phyloP scores from a whole-genome alignment of 371 early-diverging fungal genomes.

The Batrachochytrium dendrobatidis region DNA sequence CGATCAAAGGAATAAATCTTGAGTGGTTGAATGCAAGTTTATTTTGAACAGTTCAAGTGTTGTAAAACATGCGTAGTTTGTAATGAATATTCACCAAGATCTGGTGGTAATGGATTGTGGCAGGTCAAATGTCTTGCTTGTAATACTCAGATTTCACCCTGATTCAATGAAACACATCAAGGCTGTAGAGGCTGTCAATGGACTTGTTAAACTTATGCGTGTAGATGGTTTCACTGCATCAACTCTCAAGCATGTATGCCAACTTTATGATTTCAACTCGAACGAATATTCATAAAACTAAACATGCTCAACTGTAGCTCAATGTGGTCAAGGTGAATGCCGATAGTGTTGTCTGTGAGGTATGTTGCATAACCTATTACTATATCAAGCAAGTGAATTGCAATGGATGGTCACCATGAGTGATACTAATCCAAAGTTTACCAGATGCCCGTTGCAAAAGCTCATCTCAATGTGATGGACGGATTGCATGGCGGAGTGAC shows the following conservation, averaged over 20 bases:
- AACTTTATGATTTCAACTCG: background rate
- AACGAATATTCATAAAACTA: background rate
- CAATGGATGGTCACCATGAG: background rate
- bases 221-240: background rate
- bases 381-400: background rate
- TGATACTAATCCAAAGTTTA: too few relatives aligned
- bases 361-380: conserved; percentile 1
- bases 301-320: background rate
- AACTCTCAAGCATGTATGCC: background rate
- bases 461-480: background rate
- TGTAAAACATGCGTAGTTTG: background rate
- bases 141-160: too few relatives aligned
- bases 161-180: too few relatives aligned
- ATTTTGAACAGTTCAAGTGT: background rate
- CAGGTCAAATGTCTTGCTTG: too few relatives aligned
- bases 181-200: background rate
- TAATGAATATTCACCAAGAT: background rate
- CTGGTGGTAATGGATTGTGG: background rate
- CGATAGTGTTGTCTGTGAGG: background rate
- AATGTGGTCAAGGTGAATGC: background rate
- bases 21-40: background rate
- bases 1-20: background rate
- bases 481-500: conserved; percentile 3
- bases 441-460: background rate
- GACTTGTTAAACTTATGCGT: background rate